A percentile compares a stretch with the other conserved stretches of the same genome.
phyloP scores from a whole-genome alignment of 352 stramenopile species.

The Phytophthora pisi region DNA sequence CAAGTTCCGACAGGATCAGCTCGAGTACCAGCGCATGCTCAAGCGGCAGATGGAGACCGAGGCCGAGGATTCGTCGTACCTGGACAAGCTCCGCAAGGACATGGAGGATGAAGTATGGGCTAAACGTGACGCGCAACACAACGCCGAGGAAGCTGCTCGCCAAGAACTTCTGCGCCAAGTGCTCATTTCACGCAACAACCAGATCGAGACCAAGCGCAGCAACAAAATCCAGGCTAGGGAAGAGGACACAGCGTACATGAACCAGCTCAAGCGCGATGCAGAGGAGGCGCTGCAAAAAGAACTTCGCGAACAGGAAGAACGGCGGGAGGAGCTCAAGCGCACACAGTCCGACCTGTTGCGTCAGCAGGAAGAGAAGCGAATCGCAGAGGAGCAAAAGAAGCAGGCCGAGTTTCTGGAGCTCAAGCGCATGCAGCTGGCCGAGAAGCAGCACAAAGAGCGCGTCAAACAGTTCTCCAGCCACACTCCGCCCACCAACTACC shows the following conservation, averaged over 20 bases:
- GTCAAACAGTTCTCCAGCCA: constrained; percentile 60
- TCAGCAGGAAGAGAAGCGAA: constrained; percentile 57
- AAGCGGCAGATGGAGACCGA: constrained; percentile 77
- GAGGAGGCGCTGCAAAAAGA: constrained; percentile 84
- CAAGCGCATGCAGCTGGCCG: constrained; percentile 75
- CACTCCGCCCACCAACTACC: constrained; percentile 58
- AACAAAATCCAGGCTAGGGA: constrained; percentile 43
- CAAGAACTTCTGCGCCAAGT: constrained; percentile 78
- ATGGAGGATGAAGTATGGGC: constrained; percentile 83
- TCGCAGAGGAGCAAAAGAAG: constrained; percentile 62
- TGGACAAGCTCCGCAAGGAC: constrained; percentile 79
- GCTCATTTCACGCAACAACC: constrained; percentile 57
- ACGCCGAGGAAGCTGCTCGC: constrained; percentile 69
- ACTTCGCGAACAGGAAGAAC: constrained; percentile 75
- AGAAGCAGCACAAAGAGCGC: constrained; percentile 81
- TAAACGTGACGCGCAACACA: constrained; percentile 75
- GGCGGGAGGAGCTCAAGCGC: constrained; percentile 63
- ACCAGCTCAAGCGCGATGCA: constrained; percentile 62
- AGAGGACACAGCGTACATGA: constrained; percentile 68
- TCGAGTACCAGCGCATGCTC: constrained; percentile 79
- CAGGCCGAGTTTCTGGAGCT: constrained; percentile 77
- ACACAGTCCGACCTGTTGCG: constrained; percentile 68
- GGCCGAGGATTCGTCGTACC: constrained; percentile 63
- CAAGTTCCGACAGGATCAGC: constrained; percentile 70
- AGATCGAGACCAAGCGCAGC: constrained; percentile 57